A percentile compares a stretch with the other conserved stretches of the same genome.
phyloP scores from a whole-genome alignment of 148 eudicot genomes.

The Rhododendron simsii region DNA sequence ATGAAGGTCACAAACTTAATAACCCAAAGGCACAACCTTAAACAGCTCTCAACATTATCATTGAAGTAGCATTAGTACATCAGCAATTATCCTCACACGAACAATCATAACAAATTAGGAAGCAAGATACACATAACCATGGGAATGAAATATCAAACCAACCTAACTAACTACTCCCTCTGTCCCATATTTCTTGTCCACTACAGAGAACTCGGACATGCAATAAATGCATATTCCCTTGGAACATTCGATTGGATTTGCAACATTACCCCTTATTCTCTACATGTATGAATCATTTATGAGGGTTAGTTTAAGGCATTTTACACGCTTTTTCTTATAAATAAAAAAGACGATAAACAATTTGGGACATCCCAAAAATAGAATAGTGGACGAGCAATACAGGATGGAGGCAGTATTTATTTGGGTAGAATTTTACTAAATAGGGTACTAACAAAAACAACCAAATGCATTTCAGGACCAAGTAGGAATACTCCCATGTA shows the following conservation, averaged over 20 bases:
- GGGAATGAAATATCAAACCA: neutral
- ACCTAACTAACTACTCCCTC: neutral
- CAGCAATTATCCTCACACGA: too few species aligned
- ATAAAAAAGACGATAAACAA: neutral
- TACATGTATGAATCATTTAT: neutral
- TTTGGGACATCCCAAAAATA: neutral
- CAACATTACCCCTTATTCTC: neutral
- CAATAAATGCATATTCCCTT: neutral
- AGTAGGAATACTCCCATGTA: neutral
- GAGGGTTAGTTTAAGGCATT: too few species aligned
- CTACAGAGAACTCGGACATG: neutral
- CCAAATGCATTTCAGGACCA: neutral
- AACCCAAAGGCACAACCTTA: too few species aligned
- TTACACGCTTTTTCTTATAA: neutral
- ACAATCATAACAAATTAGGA: too few species aligned
- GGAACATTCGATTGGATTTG: neutral
- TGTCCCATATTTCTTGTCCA: neutral
- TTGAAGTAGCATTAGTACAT: too few species aligned
- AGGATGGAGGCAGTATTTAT: neutral
- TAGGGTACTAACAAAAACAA: neutral
- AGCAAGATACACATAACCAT: neutral
- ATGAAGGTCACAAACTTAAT: too few species aligned
- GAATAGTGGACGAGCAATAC: neutral
- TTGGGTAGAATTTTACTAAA: neutral
- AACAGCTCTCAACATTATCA: too few species aligned